A percentile compares a stretch with the other conserved stretches of the same genome.
phyloP scores from a whole-genome alignment of 495 filamentous ascomycete species.

The Filosporella fistucella region DNA sequence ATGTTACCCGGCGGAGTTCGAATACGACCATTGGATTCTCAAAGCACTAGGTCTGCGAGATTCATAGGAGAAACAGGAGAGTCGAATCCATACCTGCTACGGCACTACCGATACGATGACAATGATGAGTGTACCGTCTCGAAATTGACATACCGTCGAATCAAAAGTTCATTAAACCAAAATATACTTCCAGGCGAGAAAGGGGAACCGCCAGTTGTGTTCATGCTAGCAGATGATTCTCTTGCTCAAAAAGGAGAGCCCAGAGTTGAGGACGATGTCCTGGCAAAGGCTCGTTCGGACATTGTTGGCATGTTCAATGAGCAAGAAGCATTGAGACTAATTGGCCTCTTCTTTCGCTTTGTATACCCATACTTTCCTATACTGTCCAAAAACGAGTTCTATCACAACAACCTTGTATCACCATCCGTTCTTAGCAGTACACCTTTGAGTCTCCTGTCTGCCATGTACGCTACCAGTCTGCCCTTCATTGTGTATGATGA shows the following conservation, averaged over 20 bases:
- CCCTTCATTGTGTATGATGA: conserved; percentile 27
- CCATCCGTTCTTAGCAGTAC: conserved; percentile 13
- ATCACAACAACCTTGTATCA: conserved; percentile 9
- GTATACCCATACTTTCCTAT: conserved; percentile 28
- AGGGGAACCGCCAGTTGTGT: conserved; percentile 21
- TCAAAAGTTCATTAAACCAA: conserved; percentile 10
- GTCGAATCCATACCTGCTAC: conserved; percentile 24
- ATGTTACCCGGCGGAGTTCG: conserved; percentile 14
- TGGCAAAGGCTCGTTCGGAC: conserved; percentile 18
- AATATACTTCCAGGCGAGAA: conserved; percentile 16
- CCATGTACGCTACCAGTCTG: conserved; percentile 24
- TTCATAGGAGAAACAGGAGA: conserved; percentile 26
- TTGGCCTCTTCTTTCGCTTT: conserved; percentile 25
- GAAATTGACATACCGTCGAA: conserved; percentile 23
- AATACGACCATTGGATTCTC: conserved; percentile 21
- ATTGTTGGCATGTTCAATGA: conserved; percentile 23
- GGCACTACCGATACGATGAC: conserved; percentile 24
- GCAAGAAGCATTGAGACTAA: conserved; percentile 21
- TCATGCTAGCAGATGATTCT: conserved; percentile 26
- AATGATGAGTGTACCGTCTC: conserved; percentile 27
- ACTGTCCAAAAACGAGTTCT: conserved; percentile 19
- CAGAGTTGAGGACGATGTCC: conserved; percentile 22
- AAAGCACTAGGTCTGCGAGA: conserved; percentile 14
- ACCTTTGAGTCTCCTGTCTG: conserved; percentile 22
- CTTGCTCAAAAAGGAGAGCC: conserved; percentile 24